These are phyloP conservation scores for Ophiostoma populinum DNA, from an alignment of 2,329 filamentous ascomycete species.

Conservation along the genomic window DNA sequence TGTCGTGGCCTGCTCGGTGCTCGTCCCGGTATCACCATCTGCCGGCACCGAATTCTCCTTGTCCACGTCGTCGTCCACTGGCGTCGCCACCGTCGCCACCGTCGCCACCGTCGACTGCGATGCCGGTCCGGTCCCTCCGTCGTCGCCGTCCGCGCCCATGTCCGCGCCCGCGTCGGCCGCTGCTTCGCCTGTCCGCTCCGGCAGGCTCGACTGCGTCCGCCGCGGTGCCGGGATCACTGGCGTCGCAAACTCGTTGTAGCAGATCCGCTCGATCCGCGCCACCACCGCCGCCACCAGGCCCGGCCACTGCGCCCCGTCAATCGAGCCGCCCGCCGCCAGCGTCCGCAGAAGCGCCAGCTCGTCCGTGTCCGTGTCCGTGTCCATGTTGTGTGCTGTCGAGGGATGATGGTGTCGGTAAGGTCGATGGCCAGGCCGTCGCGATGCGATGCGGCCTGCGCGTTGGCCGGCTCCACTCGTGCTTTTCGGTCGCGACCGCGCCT, in stretches of 20 bases:
- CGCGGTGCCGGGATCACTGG: constrained; percentile 35
- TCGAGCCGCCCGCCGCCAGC: constrained; percentile 32
- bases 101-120: background rate
- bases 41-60: constrained; percentile 48
- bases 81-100: constrained; percentile 17
- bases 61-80: constrained; percentile 43
- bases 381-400: too few relatives aligned
- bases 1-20: background rate
- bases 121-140: constrained; percentile 6
- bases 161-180: background rate
- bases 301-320: constrained; percentile 45
- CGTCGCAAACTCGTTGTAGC: constrained; percentile 54
- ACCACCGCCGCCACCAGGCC: constrained; percentile 47
- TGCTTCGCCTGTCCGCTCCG: constrained; percentile 13
- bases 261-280: constrained; percentile 42
- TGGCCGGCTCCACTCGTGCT: too few relatives aligned
- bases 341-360: constrained; percentile 27
- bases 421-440: too few relatives aligned
- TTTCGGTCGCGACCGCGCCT: too few relatives aligned
- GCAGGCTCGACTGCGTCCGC: constrained; percentile 25
- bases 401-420: too few relatives aligned
- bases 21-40: background rate
- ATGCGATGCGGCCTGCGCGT: too few relatives aligned
- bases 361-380: constrained; percentile 35
- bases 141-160: constrained; percentile 15